phyloP scores from a whole-genome alignment of 1,139 yeast species.

The Eremothecium sinecaudum region DNA sequence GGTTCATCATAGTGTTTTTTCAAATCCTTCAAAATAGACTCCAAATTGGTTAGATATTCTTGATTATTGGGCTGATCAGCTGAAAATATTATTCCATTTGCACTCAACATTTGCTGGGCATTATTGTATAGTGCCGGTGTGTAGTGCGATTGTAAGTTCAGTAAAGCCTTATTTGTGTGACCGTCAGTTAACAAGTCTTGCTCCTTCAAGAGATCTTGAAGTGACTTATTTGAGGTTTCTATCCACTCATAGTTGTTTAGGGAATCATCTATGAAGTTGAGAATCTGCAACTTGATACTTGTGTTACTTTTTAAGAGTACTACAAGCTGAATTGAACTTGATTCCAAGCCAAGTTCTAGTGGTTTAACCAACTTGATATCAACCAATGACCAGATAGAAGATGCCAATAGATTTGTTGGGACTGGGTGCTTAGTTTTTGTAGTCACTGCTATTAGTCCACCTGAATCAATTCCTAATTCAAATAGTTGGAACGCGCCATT shows the following conservation, averaged over 20 bases:
- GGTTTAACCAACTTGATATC: conserved; percentile 30
- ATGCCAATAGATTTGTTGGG: conserved; percentile 25
- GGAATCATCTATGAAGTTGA: conserved; percentile 27
- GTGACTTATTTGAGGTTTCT: conserved; percentile 24
- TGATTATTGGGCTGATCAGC: conserved; percentile 13
- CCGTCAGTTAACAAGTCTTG: conserved; percentile 14
- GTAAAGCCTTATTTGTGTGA: conserved; percentile 15
- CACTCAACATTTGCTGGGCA: conserved; percentile 22
- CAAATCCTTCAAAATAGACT: conserved; percentile 42
- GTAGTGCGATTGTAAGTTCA: conserved; percentile 22
- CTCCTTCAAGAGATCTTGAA: conserved; percentile 21
- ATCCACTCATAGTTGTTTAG: conserved; percentile 24
- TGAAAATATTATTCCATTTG: conserved; percentile 19
- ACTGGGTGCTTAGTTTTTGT: conserved; percentile 10
- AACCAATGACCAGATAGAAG: conserved; percentile 43
- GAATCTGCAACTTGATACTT: conserved; percentile 38
- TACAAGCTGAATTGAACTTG: conserved; percentile 26
- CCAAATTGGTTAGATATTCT: conserved; percentile 26
- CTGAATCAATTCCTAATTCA: conserved; percentile 26
- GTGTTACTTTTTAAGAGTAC: conserved; percentile 60
- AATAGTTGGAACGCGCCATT: conserved; percentile 39
- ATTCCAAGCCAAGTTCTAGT: conserved; percentile 19
- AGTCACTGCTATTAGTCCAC: conserved; percentile 14
- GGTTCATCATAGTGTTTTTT: conserved; percentile 51
- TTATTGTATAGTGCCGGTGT: conserved; percentile 16